Conservation (phyloP, 2,329 filamentous ascomycete species). For the Aspergillus sclerotialis region DNA sequence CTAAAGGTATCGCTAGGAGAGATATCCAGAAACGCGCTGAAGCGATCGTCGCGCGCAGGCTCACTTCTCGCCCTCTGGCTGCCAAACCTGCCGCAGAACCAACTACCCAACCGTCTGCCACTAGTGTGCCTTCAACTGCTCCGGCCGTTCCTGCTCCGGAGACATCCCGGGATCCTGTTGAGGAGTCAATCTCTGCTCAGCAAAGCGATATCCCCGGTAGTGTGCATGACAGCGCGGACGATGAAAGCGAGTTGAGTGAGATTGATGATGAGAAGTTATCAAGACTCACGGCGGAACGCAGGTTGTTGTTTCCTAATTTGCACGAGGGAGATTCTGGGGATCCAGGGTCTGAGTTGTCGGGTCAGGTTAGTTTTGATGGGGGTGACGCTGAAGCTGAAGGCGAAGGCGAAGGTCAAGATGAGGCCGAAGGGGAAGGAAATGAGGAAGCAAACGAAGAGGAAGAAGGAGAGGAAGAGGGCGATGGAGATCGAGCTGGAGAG, state of each 20-base stretch:
- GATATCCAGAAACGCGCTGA: slow-evolving; percentile 56
- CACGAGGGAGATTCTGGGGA: slow-evolving; percentile 15
- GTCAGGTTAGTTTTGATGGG: slow-evolving; percentile 11
- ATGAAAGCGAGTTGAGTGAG: slow-evolving; percentile 64
- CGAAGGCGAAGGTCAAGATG: slow-evolving; percentile 14
- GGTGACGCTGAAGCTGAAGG: slow-evolving; percentile 13
- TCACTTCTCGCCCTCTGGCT: slow-evolving; percentile 21
- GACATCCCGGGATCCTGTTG: slow-evolving; percentile 23
- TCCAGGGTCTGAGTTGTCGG: slow-evolving; percentile 19
- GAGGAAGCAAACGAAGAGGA: slow-evolving; percentile 9
- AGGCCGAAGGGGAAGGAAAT: slow-evolving; percentile 10
- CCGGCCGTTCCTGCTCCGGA: slow-evolving; percentile 16
- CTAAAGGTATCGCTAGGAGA: slow-evolving; percentile 53
- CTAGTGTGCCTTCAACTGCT: slow-evolving; percentile 10
- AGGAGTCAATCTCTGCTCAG: slow-evolving; percentile 37
- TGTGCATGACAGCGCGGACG: slow-evolving; percentile 59
- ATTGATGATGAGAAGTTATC: slow-evolving; percentile 36
- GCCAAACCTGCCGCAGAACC: slow-evolving; percentile 12
- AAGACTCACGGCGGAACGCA: slow-evolving; percentile 18
- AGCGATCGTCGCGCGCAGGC: slow-evolving; percentile 41
- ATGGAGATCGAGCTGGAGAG: slow-evolving; percentile 8
- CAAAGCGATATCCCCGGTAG: slow-evolving; percentile 53
- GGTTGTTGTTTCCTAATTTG: slow-evolving; percentile 19
- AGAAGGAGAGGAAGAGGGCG: slow-evolving; percentile 8
- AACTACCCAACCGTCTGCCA: slow-evolving; percentile 6